Evolutionary conservation across 2,329 filamentous ascomycete species (phyloP).

Genomic region (Aureobasidium leucospermi): DNA sequence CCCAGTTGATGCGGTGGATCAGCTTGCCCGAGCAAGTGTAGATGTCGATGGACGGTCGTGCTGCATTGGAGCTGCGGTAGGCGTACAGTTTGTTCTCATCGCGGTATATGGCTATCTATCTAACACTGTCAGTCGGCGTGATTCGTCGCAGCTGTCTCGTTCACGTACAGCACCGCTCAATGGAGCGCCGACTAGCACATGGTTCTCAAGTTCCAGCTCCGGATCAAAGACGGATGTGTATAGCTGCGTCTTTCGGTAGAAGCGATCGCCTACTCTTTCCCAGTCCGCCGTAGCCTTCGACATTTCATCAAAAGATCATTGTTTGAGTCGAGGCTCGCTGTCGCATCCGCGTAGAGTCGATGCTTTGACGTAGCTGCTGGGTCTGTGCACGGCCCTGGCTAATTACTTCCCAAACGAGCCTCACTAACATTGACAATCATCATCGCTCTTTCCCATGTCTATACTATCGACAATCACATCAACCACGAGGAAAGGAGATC

Average conservation of each 20-base stretch:
- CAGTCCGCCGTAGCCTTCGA: slow-evolving; percentile 75
- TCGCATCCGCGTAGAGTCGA: not conserved
- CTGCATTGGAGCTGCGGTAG: slow-evolving; percentile 62
- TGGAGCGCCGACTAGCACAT: slow-evolving; percentile 81
- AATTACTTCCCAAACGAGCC: not conserved
- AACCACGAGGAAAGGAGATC: not conserved
- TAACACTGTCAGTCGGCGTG: slow-evolving; percentile 18
- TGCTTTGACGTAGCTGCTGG: slow-evolving; percentile 1
- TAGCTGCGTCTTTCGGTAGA: slow-evolving; percentile 90
- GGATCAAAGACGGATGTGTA: slow-evolving; percentile 91
- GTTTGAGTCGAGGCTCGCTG: not conserved
- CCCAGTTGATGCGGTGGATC: slow-evolving; percentile 80
- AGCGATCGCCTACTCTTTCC: slow-evolving; percentile 87
- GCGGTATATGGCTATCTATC: slow-evolving; percentile 70
- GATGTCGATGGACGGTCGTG: slow-evolving; percentile 83
- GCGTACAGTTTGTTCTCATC: slow-evolving; percentile 79
- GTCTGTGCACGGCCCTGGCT: not conserved
- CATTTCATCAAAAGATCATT: slow-evolving; percentile 23
- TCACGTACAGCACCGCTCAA: slow-evolving; percentile 87
- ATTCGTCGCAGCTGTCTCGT: not conserved
- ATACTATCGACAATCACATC: not conserved
- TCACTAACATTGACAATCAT: not conserved
- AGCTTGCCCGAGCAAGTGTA: slow-evolving; percentile 90
- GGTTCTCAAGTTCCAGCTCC: slow-evolving; percentile 91
- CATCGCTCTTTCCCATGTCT: not conserved